These are phyloP conservation scores for Oidiodendron maius DNA, from an alignment of 495 filamentous ascomycete species.

Conservation along the genomic window DNA sequence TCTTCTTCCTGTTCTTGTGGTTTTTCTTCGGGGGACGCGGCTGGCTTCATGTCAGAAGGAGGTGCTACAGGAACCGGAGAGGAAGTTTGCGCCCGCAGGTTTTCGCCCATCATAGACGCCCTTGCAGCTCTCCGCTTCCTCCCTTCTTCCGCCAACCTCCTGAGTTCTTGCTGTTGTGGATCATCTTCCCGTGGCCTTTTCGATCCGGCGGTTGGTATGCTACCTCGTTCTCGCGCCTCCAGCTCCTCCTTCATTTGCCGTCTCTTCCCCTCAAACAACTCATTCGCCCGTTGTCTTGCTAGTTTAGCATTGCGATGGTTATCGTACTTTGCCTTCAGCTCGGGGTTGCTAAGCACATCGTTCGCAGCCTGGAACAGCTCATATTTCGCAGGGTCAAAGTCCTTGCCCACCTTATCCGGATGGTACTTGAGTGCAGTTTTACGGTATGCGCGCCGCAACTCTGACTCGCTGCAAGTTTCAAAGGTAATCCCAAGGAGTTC, in stretches of 20 bases:
- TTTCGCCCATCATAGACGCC: conserved; percentile 37
- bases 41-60: conserved; percentile 1
- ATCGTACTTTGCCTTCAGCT: conserved; percentile 60
- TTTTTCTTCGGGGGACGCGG: not conserved
- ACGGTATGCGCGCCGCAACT: conserved; percentile 83
- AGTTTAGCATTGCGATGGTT: conserved; percentile 56
- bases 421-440: conserved; percentile 86
- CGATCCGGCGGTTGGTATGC: conserved; percentile 29
- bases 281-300: conserved; percentile 56
- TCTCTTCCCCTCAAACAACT: conserved; percentile 59
- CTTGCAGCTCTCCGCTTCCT: conserved; percentile 43
- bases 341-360: conserved; percentile 62
- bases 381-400: conserved; percentile 62
- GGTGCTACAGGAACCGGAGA: conserved; percentile 16
- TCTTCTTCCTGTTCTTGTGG: conserved; percentile 20
- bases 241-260: conserved; percentile 73
- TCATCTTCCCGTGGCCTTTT: conserved; percentile 48
- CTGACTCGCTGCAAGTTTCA: conserved; percentile 51
- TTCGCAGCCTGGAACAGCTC: conserved; percentile 67
- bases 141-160: conserved; percentile 60
- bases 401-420: conserved; percentile 70
- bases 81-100: conserved; percentile 1
- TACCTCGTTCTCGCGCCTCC: conserved; percentile 49
- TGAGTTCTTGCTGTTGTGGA: conserved; percentile 54
- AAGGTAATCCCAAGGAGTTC: conserved; percentile 64